Evolutionary conservation across 2,329 filamentous ascomycete genomes (phyloP), one percentile per base, ranked within the genome.

Genomic region (Penicillium sumatraense): DNA sequence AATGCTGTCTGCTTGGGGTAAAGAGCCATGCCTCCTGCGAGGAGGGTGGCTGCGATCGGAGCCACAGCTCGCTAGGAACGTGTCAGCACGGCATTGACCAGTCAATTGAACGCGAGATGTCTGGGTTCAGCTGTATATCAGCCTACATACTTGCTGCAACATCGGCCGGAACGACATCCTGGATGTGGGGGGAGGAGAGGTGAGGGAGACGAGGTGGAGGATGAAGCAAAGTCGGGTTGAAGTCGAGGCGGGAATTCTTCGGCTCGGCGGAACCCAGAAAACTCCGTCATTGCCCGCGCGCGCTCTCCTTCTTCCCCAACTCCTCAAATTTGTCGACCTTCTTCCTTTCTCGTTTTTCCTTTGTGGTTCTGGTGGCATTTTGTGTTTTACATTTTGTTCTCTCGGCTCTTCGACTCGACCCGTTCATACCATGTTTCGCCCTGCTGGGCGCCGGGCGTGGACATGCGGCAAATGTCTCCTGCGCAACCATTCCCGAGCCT

Each of bases 151-250:
- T 71, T 71, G 72, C 56, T 72, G 68, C 60, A 76, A 67, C 63
- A 76, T 69, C 69, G 71, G 72, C 68, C 72, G 72, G 65, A 75
- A 73, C 58, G 72, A 71, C 73, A 75, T 75, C 59, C 63, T 63
- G 64, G 55, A 55, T 42, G 60, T 58, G 60, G 53, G 58, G 60
- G 60, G 65, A 64, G 66, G 56, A 36, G 56, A 56, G 52, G 49
- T 41, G 51, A 44, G 36, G 54, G 45, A 49, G 50, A 58, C 24
- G 5, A 27, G n/a, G 24, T 31, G 13, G 27, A 46, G 42, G 42
- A 31, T 46, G 42, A 44, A 57, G 63, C 44, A 58, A 53, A 58
- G 55, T 55, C 57, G 56, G 58, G 61, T 58, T 62, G 63, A 65
- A 62, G 62, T 63, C 61, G 59, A 57, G 59, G 65, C 62, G 64